Percentiles rank a stretch among this genome's conserved stretches.
phyloP scores from a whole-genome alignment of 73 alveolate species.

The Uronychia binucleata region DNA sequence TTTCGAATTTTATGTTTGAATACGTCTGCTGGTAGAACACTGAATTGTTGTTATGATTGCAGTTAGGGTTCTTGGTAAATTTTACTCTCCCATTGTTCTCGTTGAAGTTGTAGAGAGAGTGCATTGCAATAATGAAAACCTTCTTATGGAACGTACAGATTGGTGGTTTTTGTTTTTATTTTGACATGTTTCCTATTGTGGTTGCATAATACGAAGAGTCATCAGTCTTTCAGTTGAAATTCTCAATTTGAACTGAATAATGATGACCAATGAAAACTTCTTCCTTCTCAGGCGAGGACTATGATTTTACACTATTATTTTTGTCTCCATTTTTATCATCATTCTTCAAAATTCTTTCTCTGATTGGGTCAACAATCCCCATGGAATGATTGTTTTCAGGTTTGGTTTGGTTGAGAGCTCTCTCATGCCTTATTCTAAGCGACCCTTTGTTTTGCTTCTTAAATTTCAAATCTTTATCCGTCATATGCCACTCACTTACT shows the following conservation, averaged over 20 bases:
- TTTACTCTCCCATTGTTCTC: not conserved
- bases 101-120: not conserved
- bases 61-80: conserved; percentile 56
- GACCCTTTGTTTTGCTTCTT: not conserved
- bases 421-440: not conserved
- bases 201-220: not conserved
- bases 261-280: not conserved
- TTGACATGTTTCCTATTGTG: no score
- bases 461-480: not conserved
- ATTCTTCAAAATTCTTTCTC: not conserved
- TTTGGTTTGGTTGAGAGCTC: not conserved
- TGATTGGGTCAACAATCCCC: not conserved
- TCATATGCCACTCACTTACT: no score
- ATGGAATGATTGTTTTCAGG: not conserved
- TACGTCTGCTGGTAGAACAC: conserved; percentile 56
- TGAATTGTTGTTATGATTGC: conserved; percentile 60
- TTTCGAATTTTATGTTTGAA: conserved; percentile 55
- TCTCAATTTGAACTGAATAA: not conserved
- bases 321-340: not conserved
- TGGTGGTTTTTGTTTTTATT: not conserved
- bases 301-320: no score
- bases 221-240: no score
- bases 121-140: not conserved
- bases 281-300: not conserved
- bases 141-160: not conserved